These are phyloP conservation scores for Rhizophagus clarus DNA, from an alignment of 192 early-diverging fungal genomes.

Conservation along the genomic window DNA sequence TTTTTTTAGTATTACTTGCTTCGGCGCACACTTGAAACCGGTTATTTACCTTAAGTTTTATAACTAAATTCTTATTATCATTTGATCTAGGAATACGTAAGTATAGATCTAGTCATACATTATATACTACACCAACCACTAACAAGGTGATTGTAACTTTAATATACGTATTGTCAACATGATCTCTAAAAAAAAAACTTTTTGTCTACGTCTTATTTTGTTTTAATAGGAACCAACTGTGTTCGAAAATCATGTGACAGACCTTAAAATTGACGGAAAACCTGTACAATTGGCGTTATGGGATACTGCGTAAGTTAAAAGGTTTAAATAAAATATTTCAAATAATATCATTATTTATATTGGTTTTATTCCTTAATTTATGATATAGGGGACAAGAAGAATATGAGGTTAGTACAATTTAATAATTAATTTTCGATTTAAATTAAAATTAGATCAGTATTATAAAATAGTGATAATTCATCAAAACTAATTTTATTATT, in stretches of 20 bases:
- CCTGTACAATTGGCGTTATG: slow-evolving; percentile 88
- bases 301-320: slow-evolving; percentile 81
- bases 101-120: slow-evolving; percentile 1
- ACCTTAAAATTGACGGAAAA: slow-evolving; percentile 85
- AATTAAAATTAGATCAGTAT: neutral
- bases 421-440: neutral
- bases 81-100: slow-evolving; percentile 20
- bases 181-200: neutral
- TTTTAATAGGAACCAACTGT: slow-evolving; percentile 84
- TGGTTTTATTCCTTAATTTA: neutral
- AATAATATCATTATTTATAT: neutral
- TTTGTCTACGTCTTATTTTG: neutral
- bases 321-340: neutral
- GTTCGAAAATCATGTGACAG: slow-evolving; percentile 93
- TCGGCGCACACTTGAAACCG: neutral
- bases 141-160: neutral
- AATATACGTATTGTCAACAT: neutral
- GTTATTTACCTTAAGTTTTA: neutral
- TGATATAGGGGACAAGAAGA: slow-evolving; percentile 57
- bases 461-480: too few species aligned
- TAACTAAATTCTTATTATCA: neutral
- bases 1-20: neutral
- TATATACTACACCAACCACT: neutral
- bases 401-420: slow-evolving; percentile 49
- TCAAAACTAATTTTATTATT: neutral